Evolutionary conservation across 2,329 filamentous ascomycete species (phyloP).

Genomic region (Helicocarpus griseus): DNA sequence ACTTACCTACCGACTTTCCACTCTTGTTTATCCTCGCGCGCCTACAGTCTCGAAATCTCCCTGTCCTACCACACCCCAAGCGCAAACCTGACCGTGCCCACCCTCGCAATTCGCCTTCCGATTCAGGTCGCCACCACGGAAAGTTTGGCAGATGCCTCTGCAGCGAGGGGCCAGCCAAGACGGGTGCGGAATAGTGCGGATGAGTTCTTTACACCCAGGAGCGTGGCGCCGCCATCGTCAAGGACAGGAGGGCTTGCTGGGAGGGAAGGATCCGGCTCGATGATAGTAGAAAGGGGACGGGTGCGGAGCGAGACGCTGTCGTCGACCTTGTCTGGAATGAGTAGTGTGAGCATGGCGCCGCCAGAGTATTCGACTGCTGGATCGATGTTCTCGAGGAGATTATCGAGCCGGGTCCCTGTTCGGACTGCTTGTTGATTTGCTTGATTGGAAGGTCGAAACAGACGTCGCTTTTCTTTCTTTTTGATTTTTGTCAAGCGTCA

Average conservation of each 20-base stretch:
- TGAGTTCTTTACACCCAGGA: conserved; percentile 12
- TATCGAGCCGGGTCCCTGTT: not conserved
- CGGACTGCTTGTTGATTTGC: not conserved
- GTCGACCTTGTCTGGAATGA: not conserved
- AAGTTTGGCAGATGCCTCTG: conserved; percentile 8
- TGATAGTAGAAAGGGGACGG: not conserved
- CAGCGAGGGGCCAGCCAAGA: not conserved
- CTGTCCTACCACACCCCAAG: conserved; percentile 46
- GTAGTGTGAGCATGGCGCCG: not conserved
- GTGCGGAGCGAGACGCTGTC: not conserved
- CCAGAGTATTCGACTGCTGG: conserved; percentile 6
- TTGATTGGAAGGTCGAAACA: not conserved
- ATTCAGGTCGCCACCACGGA: conserved; percentile 28
- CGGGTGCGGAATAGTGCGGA: not conserved
- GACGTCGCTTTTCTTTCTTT: not conserved
- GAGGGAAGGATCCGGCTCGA: too few species aligned
- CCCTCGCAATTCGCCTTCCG: conserved; percentile 32
- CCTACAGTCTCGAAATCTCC: conserved; percentile 52
- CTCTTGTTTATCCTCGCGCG: conserved; percentile 55
- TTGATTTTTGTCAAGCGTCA: too few species aligned
- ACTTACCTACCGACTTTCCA: conserved; percentile 61
- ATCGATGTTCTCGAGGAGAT: not conserved
- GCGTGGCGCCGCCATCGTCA: conserved; percentile 8
- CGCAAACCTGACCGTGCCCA: conserved; percentile 31
- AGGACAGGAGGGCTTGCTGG: too few species aligned